Base-by-base conservation (phyloP, 2,329 filamentous ascomycete species). In the Ceratocystis ficicola region DNA sequence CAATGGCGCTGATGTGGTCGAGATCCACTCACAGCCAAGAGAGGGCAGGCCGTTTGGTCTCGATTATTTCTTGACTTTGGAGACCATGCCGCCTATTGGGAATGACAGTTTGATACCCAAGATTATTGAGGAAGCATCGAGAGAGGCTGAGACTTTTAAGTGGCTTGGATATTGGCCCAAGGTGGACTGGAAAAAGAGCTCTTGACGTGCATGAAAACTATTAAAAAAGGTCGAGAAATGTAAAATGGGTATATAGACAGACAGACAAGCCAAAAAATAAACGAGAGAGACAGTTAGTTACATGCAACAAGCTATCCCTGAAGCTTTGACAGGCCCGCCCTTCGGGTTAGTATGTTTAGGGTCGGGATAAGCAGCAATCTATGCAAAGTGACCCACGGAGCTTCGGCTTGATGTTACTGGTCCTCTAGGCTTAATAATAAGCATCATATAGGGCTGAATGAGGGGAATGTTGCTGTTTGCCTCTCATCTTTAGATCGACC, bases 111-210 rank as follows among this genome's bases (percentile, higher is more conserved):
- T 41, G 10, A 83, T 84, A 70, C 78, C 81, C 64, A 81, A 80
- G 2, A 78, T 79, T 68, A 86, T 91, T 17, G 79, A 82, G 67
- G 76, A 81, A 69, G 77, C 91, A 69, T 76, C 76, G 1, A 73
- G 73, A 36, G 81, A 84, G 69, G 84, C 84, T n/a, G 77, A 83
- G 73, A 79, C 76, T 60, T 87, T 81, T 78, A 80, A 86, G 72
- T 89, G 86, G 84, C 73, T 88, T 71, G 87, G 87, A 3, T 88
- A 86, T 72, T 89, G 86, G 86, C 66, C 66, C 12, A 67, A 67
- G 17, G 12, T 65, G 17, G 60, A 67, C 15, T 67, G 66, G 66
- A 65, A 67, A 48, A 41, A 44, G 2, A 63, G 55, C 57, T 62
- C 61, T 10, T 66, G 30, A 61, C 8, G 12, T 17, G 55, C 12